Percentiles rank a stretch among this genome's conserved stretches.
Evolutionary conservation across 2,329 filamentous ascomycete species (phyloP).

Genomic region (Fusarium virguliforme): DNA sequence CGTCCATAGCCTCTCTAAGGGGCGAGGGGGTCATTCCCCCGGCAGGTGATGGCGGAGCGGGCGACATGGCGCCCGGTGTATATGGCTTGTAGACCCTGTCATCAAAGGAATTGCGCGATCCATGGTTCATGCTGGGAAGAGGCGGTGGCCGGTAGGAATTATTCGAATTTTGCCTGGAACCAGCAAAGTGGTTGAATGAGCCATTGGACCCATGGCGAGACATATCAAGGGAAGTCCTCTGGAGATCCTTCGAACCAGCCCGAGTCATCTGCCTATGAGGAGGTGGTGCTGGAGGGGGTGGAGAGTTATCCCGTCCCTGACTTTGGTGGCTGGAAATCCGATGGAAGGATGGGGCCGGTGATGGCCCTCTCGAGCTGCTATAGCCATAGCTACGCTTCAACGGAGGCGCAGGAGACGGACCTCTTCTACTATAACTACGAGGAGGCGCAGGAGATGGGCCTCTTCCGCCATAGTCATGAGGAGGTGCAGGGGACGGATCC

Average conservation of each 20-base stretch:
- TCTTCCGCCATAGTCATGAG: slow-evolving; percentile 37
- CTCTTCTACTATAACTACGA: slow-evolving; percentile 55
- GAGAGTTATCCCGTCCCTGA: slow-evolving; percentile 67
- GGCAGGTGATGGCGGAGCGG: slow-evolving; percentile 78
- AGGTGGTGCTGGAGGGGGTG: slow-evolving; percentile 86
- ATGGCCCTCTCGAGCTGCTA: slow-evolving; percentile 57
- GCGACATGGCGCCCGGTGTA: slow-evolving; percentile 74
- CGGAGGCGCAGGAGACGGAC: slow-evolving; percentile 49
- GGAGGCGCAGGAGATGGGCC: slow-evolving; percentile 50
- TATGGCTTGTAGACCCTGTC: slow-evolving; percentile 56
- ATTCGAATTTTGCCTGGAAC: slow-evolving; percentile 60
- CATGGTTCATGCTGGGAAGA: slow-evolving; percentile 43
- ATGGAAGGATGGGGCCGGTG: slow-evolving; percentile 56
- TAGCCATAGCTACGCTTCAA: slow-evolving; percentile 51
- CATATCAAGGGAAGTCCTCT: slow-evolving; percentile 53
- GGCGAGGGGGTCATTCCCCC: slow-evolving; percentile 87
- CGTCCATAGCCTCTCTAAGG: slow-evolving; percentile 94
- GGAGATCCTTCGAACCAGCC: slow-evolving; percentile 58
- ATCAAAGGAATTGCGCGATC: slow-evolving; percentile 51
- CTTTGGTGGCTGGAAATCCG: slow-evolving; percentile 48
- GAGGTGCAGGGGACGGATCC: slow-evolving; percentile 50
- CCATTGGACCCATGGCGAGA: slow-evolving; percentile 57
- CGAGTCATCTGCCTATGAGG: slow-evolving; percentile 80
- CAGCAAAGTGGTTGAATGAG: slow-evolving; percentile 53
- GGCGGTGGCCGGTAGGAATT: slow-evolving; percentile 55